These are phyloP conservation scores for Eimeria falciformis DNA, from an alignment of 169 alveolate species.

Conservation along the genomic window DNA sequence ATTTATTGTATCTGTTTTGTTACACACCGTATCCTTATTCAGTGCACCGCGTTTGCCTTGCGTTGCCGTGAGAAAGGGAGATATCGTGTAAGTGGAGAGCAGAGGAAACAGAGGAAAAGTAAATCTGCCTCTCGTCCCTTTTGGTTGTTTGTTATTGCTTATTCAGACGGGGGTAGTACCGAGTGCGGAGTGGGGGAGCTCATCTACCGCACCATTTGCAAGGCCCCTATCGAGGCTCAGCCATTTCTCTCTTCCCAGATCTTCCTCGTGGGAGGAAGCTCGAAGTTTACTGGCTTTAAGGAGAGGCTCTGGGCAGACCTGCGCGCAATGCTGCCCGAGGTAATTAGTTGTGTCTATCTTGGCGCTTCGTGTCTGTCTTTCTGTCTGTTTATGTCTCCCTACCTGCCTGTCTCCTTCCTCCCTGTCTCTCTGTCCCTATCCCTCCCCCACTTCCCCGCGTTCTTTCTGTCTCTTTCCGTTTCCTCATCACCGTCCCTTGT, in stretches of 20 bases:
- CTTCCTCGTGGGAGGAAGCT: slow-evolving; percentile 84
- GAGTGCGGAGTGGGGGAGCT: slow-evolving; percentile 86
- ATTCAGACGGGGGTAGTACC: slow-evolving; percentile 80
- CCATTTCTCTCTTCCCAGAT: slow-evolving; percentile 82
- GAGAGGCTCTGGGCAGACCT: slow-evolving; percentile 83
- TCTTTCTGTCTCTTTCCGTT: no score
- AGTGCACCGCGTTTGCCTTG: no score
- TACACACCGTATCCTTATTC: no score
- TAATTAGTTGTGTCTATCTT: not conserved
- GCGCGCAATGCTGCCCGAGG: slow-evolving; percentile 81
- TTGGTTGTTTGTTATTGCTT: no score
- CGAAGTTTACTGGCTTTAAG: slow-evolving; percentile 82
- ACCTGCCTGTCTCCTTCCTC: not conserved
- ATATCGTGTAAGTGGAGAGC: no score
- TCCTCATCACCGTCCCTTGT: no score
- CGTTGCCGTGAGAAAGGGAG: no score
- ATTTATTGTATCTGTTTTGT: no score
- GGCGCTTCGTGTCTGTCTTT: not conserved
- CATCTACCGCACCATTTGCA: slow-evolving; percentile 81
- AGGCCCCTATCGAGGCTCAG: slow-evolving; percentile 82
- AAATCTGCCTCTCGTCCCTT: no score
- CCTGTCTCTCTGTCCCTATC: not conserved
- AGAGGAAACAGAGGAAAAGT: no score
- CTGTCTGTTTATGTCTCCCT: not conserved
- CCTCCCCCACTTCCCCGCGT: no score